phyloP scores from a whole-genome alignment of 108 stramenopile species.

The Halocafeteria seosinensis region DNA sequence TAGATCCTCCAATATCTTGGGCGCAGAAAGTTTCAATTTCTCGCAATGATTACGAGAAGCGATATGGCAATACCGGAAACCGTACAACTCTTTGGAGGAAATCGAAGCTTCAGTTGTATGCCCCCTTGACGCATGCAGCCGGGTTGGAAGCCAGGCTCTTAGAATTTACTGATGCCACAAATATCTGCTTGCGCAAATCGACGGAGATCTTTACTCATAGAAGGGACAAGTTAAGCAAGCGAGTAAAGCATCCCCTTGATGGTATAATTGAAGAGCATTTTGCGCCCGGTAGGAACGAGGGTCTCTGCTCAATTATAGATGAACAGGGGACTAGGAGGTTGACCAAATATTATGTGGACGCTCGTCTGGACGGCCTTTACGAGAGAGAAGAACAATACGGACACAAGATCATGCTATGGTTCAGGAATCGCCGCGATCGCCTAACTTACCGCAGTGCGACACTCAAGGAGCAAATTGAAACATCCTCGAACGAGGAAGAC shows the following conservation, averaged over 20 bases:
- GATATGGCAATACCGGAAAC: constrained; percentile 37
- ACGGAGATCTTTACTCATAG: constrained; percentile 38
- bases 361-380: constrained; percentile 36
- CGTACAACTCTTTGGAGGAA: constrained; percentile 30
- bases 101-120: constrained; percentile 49
- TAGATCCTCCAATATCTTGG: constrained; percentile 43
- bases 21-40: constrained; percentile 20
- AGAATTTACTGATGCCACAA: constrained; percentile 28
- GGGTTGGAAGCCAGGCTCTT: constrained; percentile 37
- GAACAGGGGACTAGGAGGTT: constrained; percentile 22
- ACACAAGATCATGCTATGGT: constrained; percentile 25
- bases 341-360: constrained; percentile 31
- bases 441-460: constrained; percentile 21
- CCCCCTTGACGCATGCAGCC: constrained; percentile 29
- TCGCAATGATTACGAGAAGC: constrained; percentile 9
- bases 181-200: constrained; percentile 26
- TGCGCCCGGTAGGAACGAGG: constrained; percentile 27
- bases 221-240: constrained; percentile 31
- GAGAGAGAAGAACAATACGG: constrained; percentile 30
- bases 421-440: constrained; percentile 13
- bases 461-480: background rate
- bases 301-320: constrained; percentile 8
- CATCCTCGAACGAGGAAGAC: background rate
- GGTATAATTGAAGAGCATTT: constrained; percentile 34
- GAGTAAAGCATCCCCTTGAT: constrained; percentile 28